Evolutionary conservation across 306 rosid genomes (phyloP), one percentile per base, ranked within the genome.

Genomic region (Ormosia semicastrata): DNA sequence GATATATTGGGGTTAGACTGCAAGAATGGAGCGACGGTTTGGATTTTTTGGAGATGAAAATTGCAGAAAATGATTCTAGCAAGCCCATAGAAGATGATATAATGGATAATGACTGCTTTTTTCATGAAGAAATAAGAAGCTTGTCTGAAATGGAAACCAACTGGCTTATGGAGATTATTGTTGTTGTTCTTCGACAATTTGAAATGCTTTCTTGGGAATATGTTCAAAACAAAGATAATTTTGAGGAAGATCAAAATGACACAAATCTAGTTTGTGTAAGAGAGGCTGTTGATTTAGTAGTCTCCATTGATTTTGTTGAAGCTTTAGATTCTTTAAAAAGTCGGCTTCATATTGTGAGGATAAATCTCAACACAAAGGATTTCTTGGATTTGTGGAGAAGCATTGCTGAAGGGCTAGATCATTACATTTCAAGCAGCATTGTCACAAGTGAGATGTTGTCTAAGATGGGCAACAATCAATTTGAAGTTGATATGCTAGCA

Each of bases 361-460:
- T 3, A 66, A 78, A 52, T 73, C 94, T 92, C 78, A 90, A 90
- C 75, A 66, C 70, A 30, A 89, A 83, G 73, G 97, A 92, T 79
- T 90, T 90, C 80, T 81, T 80, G 75, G 94, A 92, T 82, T 81
- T 88, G 9, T 92, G 97, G 97, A 92, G 97, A 81, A 89, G 90
- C 81, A 62, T 86, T 40, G 94, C 94, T 2, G 91, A 90, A 36
- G 97, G 94, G 58, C 87, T 92, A 12, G 94, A 92, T 76, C 93
- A 86, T 84, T 92, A 86, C 88, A 78, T 92, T 79, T 89, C 81
- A 15, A 4, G 83, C 83, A 81, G 90, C 84, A 62, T 52, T 34
- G 82, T 81, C 72, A 66, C 47, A 63, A 83, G 77, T 32, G 82
- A 83, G 85, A 53, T 80, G 56, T 82, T 88, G 76, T 76, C 73